Conservation (phyloP, 106 monocot species). For the Acanthochlamys bracteata region DNA sequence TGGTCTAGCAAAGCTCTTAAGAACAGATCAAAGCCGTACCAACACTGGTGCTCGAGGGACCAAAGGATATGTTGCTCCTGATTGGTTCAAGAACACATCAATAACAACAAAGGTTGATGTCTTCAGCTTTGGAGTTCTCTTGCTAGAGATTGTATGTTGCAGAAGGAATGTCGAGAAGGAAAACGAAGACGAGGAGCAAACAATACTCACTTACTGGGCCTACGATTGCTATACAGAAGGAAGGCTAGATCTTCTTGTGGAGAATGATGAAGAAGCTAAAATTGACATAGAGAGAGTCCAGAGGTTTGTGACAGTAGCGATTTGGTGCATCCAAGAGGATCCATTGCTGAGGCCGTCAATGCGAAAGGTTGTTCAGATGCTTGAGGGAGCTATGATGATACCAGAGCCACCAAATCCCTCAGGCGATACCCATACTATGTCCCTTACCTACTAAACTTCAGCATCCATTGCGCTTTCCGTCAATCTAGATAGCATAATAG, state of each 20-base stretch:
- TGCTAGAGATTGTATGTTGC: constrained; percentile 10
- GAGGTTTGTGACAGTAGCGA: constrained; percentile 23
- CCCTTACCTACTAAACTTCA: not conserved
- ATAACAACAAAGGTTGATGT: constrained; percentile 7
- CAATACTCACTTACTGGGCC: constrained; percentile 2
- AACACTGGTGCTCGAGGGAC: constrained; percentile 7
- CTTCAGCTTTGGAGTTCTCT: constrained; percentile 4
- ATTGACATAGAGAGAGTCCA: constrained; percentile 10
- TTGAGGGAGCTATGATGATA: constrained; percentile 11
- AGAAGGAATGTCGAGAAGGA: not conserved
- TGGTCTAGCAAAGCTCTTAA: constrained; percentile 14
- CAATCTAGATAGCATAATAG: not conserved
- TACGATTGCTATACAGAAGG: constrained; percentile 1
- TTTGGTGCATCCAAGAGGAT: constrained; percentile 37
- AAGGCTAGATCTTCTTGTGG: constrained; percentile 5
- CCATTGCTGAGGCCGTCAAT: constrained; percentile 31
- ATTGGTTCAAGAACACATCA: constrained; percentile 6
- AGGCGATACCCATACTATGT: not conserved
- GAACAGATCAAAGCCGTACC: constrained; percentile 8
- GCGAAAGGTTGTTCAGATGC: constrained; percentile 27
- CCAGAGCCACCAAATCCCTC: constrained; percentile 21
- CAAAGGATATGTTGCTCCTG: constrained; percentile 10
- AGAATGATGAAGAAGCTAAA: constrained; percentile 8
- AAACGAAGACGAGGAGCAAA: not conserved
- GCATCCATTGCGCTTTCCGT: not conserved